Base-by-base conservation (phyloP, 805 yeast genomes). In the Candida boidinii region DNA sequence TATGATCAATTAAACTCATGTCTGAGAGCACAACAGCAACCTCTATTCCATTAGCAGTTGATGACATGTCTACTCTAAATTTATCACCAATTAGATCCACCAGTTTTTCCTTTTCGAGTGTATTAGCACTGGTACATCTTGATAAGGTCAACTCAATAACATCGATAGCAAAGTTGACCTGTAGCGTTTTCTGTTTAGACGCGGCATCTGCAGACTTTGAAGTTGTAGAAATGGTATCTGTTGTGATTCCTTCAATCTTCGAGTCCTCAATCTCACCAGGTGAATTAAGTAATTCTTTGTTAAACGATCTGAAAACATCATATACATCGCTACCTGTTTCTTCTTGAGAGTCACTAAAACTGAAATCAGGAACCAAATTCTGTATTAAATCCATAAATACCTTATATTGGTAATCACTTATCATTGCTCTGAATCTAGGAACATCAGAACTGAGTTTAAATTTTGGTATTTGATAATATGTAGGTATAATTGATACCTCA, bases 341-440 rank as follows among this genome's bases (percentile, higher is more conserved):
- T 15, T 20, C 36, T 6, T 31, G 34, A n/a, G 38, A 42, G 14
- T 37, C 39, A 8, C 26, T 26, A 23, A 39, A 28, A 13, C 63
- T 66, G 33, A 64, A 51, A 26, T 49, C 43, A 2, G 96, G 96
- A 9, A 86, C 65, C 15, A 79, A 73, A 8, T 64, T 70, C 31
- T 80, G 81, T 22, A 90, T 60, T 28, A 90, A 60, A 36, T 77
- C 75, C 90, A 92, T 79, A 47, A 92, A 62, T 1, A 86, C 75
- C 53, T 86, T 83, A 58, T 94, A 94, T 52, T 94, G 96, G 46
- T 77, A 81, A 51, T 92, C 97, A 44, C 84, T 84, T 48, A 92
- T 53, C 20, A 82, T 70, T 4, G 92, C 76, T 20, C 68, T 66
- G 39, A 94, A 67, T 21, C 61, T 60, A 0, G 96, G 94, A 11